Conservation (phyloP, 2,329 filamentous ascomycete genomes). For the Verticillium klebahnii region DNA sequence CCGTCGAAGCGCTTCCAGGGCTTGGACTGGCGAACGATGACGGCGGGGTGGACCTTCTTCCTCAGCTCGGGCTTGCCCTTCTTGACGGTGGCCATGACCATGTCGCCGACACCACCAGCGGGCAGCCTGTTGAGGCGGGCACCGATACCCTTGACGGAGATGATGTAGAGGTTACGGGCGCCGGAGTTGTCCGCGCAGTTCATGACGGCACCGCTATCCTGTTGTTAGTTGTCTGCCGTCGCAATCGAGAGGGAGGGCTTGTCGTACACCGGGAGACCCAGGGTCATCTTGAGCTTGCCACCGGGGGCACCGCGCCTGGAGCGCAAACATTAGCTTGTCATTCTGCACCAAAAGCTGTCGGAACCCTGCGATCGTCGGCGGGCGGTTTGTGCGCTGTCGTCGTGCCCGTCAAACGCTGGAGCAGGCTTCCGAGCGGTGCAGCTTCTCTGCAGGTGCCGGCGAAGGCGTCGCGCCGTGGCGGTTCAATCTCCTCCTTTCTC, state of each 20-base stretch:
- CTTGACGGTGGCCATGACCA: constrained; percentile 99
- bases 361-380: neutral
- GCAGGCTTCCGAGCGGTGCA: too few species aligned
- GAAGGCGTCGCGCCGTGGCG: constrained; percentile 4
- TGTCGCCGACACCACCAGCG: constrained; percentile 96
- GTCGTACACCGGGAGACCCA: constrained; percentile 99
- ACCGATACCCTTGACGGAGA: constrained; percentile 98
- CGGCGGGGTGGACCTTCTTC: constrained; percentile 99
- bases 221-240: constrained; percentile 8
- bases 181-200: constrained; percentile 99
- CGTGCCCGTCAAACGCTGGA: neutral
- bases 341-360: neutral
- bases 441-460: neutral
- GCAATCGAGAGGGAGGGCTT: constrained; percentile 2
- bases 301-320: constrained; percentile 82
- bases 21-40: constrained; percentile 98
- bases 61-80: constrained; percentile 99
- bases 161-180: constrained; percentile 99
- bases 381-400: neutral
- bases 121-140: constrained; percentile 96
- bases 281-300: constrained; percentile 99
- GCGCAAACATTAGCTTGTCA: constrained; percentile 25
- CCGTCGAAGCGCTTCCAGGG: constrained; percentile 98
- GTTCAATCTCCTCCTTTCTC: neutral
- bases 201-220: constrained; percentile 88